Conservation (phyloP, 306 rosid genomes). For the Quercus suber region DNA sequence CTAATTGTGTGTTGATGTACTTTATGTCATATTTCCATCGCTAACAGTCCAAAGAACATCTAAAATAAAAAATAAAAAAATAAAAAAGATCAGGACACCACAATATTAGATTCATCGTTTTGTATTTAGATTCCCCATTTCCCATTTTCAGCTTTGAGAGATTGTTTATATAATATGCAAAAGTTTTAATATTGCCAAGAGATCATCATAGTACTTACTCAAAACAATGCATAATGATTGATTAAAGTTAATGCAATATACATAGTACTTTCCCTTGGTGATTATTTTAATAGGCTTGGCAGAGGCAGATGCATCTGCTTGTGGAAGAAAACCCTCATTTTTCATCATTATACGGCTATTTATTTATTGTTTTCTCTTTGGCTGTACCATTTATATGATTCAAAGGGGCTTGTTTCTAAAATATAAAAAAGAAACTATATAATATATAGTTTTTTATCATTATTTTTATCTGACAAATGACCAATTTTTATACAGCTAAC, state of each 20-base stretch:
- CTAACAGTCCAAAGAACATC: too few species aligned
- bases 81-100: neutral
- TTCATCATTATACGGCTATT: neutral
- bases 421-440: neutral
- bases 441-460: neutral
- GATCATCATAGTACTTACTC: too few species aligned
- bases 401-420: neutral
- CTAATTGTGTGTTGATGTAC: too few species aligned
- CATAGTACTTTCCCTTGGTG: neutral
- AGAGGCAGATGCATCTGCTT: conserved; percentile 13
- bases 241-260: neutral
- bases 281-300: neutral
- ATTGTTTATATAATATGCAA: too few species aligned
- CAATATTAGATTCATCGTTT: too few species aligned
- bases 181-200: too few species aligned
- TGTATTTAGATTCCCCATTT: too few species aligned
- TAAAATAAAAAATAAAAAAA: too few species aligned
- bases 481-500: conserved; percentile 19
- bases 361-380: neutral
- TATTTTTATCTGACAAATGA: conserved; percentile 9
- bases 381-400: neutral
- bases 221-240: neutral
- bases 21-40: too few species aligned
- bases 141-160: too few species aligned
- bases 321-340: neutral